Base-by-base conservation (phyloP, 2,329 filamentous ascomycete genomes). In the Penicillium sp. region DNA sequence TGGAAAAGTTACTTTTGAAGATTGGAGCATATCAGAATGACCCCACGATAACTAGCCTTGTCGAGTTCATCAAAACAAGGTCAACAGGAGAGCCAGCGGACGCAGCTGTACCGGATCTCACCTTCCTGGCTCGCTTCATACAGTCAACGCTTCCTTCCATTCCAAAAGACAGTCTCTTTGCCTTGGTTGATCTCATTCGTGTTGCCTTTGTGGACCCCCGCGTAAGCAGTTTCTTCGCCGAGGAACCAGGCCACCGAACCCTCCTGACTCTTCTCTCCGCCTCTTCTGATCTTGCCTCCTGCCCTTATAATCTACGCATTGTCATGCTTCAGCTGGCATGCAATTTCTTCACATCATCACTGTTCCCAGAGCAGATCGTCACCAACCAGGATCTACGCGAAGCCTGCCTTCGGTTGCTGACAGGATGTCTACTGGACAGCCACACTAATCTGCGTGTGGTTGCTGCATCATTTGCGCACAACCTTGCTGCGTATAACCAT, bases 121-220 rank as follows among this genome's bases (percentile, higher is more conserved):
- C 81, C 5, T 74, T 79, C 2, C 85, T 96, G 59, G 83, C 85
- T 0, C 66, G 66, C 0, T 86, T 88, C 62, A 59, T 96, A 5
- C 79, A 77, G 33, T 73, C 77, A 1, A 81, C 82, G 1, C 78
- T 85, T 3, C 66, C 72, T 0, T 74, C 76, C 0, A 73, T 95
- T 1, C 82, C 88, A 0, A 68, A 77, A 0, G 88, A 89, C 14
- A 75, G 81, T 1, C 80, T 91, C 45, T 97, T 97, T 68, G 83
- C 91, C 1, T 78, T 92, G 0, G 81, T 96, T n/a, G 94, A 97
- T 67, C 81, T 99, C 1, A 81, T 96, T 51, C 83, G 94, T 21
- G 83, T 89, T 60, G 83, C 89, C 0, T 82, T 96, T 56, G 79
- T 86, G 12, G 93, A 97, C 65, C 79, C 87, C 0, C 84, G 92